phyloP scores from a whole-genome alignment of 495 filamentous ascomycete genomes.

The Corynascus novoguineensis region DNA sequence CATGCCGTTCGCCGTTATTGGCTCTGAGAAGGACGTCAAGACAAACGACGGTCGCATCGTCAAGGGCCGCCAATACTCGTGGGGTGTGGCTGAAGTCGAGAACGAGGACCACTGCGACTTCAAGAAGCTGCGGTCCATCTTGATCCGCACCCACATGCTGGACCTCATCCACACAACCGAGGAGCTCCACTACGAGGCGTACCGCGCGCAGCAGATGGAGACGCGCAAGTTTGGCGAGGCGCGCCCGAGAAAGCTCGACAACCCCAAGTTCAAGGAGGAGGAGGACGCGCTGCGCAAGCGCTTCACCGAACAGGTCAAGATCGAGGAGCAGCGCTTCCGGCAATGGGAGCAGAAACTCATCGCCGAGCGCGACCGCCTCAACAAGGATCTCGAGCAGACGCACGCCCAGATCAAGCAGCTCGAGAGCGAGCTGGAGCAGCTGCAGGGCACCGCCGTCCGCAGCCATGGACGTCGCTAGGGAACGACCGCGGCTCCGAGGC shows the following conservation, averaged over 20 bases:
- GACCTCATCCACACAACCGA: constrained; percentile 99
- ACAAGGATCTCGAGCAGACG: constrained; percentile 97
- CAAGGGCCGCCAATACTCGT: constrained; percentile 97
- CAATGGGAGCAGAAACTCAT: constrained; percentile 99
- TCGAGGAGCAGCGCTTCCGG: constrained; percentile 97
- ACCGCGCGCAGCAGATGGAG: constrained; percentile 99
- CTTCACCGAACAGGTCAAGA: constrained; percentile 99
- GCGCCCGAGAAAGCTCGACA: constrained; percentile 93
- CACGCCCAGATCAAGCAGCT: constrained; percentile 96
- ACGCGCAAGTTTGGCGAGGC: constrained; percentile 98
- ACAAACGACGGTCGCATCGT: constrained; percentile 90
- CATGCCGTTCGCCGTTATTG: constrained; percentile 98
- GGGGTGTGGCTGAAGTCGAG: constrained; percentile 98
- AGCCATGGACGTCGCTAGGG: constrained; percentile 91
- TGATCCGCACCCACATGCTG: constrained; percentile 99
- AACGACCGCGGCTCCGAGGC: background rate
- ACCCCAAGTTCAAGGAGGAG: constrained; percentile 99
- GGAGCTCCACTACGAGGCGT: constrained; percentile 97
- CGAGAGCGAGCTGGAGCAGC: constrained; percentile 83
- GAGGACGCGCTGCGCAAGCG: constrained; percentile 96
- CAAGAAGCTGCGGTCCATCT: constrained; percentile 97
- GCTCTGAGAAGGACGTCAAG: constrained; percentile 98
- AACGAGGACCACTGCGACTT: constrained; percentile 99
- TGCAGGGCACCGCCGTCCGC: constrained; percentile 88
- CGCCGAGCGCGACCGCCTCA: constrained; percentile 91